A percentile compares a stretch with the other conserved stretches of the same genome.
These are phyloP conservation scores for Aspergillus novoparasiticus DNA, from an alignment of 2,329 filamentous ascomycete species.

Conservation along the genomic window DNA sequence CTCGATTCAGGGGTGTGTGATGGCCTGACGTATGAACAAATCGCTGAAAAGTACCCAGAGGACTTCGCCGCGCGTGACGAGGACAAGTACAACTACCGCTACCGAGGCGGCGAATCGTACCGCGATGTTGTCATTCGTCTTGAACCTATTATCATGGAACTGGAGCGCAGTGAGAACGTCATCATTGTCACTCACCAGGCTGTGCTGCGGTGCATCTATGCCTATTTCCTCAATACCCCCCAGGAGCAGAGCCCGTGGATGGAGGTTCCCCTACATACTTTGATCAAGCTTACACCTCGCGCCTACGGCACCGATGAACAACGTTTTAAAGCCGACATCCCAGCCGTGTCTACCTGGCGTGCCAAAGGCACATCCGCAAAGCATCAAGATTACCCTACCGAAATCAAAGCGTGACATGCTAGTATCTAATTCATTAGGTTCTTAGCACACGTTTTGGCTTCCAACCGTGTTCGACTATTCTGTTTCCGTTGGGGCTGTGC, in stretches of 20 bases:
- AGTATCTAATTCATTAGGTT: neutral
- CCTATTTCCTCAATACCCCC: slow-evolving; percentile 97
- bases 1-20: slow-evolving; percentile 96
- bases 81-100: slow-evolving; percentile 99
- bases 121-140: slow-evolving; percentile 96
- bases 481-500: slow-evolving; percentile 13
- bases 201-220: slow-evolving; percentile 94
- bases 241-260: slow-evolving; percentile 96
- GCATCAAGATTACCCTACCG: slow-evolving; percentile 61
- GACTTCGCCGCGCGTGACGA: slow-evolving; percentile 95
- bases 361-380: slow-evolving; percentile 91
- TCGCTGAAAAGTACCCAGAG: slow-evolving; percentile 86
- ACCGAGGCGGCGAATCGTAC: slow-evolving; percentile 93
- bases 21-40: slow-evolving; percentile 92
- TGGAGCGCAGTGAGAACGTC: slow-evolving; percentile 94
- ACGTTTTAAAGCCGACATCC: slow-evolving; percentile 85
- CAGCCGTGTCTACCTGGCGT: slow-evolving; percentile 93
- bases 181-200: slow-evolving; percentile 98
- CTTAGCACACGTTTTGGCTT: neutral
- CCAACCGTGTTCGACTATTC: slow-evolving; percentile 3
- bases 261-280: slow-evolving; percentile 92
- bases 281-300: slow-evolving; percentile 93
- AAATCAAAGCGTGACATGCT: slow-evolving; percentile 17
- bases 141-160: slow-evolving; percentile 99
- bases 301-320: slow-evolving; percentile 93